Percentiles rank a stretch among this genome's conserved stretches.
Conservation (phyloP, 2,329 filamentous ascomycete species). For the Mycosphaerella sp. region DNA sequence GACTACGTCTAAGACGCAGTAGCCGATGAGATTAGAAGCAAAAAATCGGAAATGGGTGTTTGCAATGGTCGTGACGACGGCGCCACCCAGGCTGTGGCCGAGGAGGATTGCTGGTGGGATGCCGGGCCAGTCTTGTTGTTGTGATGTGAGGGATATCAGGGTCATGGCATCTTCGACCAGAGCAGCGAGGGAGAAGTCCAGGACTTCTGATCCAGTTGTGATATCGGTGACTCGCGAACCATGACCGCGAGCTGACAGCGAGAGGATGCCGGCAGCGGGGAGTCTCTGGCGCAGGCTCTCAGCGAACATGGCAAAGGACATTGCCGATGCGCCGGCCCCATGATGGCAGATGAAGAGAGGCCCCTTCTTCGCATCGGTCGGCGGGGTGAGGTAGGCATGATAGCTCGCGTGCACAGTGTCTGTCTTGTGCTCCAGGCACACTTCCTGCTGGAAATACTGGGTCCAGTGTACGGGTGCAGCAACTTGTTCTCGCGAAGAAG, state of each 20-base stretch:
- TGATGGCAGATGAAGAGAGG: slow-evolving; percentile 92
- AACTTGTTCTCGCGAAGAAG: slow-evolving; percentile 33
- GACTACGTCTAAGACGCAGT: slow-evolving; percentile 88
- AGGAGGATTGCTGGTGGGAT: slow-evolving; percentile 75
- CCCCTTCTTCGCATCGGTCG: slow-evolving; percentile 53
- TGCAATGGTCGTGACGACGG: slow-evolving; percentile 76
- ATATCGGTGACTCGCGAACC: slow-evolving; percentile 58
- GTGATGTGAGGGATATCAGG: slow-evolving; percentile 60
- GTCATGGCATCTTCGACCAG: slow-evolving; percentile 66
- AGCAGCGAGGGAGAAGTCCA: slow-evolving; percentile 66
- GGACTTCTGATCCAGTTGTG: slow-evolving; percentile 34
- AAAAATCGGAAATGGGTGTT: slow-evolving; percentile 49
- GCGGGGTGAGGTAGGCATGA: slow-evolving; percentile 84
- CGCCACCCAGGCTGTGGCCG: slow-evolving; percentile 88
- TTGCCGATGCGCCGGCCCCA: slow-evolving; percentile 84
- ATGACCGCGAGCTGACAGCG: slow-evolving; percentile 80
- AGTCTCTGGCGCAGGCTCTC: slow-evolving; percentile 70
- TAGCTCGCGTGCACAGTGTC: slow-evolving; percentile 52
- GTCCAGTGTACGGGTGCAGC: slow-evolving; percentile 74
- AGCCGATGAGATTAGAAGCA: slow-evolving; percentile 67
- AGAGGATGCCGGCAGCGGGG: slow-evolving; percentile 75
- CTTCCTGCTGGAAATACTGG: slow-evolving; percentile 81
- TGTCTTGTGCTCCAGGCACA: slow-evolving; percentile 57
- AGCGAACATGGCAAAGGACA: slow-evolving; percentile 81
- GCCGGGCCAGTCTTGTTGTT: slow-evolving; percentile 63